Base-by-base conservation (phyloP, 768 basidiomycete species). In the Agaricus subrufescens region DNA sequence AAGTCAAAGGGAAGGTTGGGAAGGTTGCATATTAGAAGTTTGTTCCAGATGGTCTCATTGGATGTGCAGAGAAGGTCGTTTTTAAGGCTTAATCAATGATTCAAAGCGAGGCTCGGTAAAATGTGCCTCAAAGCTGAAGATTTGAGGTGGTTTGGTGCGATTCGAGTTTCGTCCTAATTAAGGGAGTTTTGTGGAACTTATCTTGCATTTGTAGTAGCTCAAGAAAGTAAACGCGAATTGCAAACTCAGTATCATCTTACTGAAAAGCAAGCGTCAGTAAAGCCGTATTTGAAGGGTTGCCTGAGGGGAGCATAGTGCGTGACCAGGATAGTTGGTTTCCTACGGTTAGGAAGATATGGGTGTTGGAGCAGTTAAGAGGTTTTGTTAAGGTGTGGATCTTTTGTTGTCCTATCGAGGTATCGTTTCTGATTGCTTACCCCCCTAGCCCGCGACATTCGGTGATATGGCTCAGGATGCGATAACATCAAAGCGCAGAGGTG, bases 71-170 rank as follows among this genome's bases (percentile, higher is more conserved):
- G 96, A 11, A 73, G 94, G 53, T 69, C 98, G 46, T 98, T 63
- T 98, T 98, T 80, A 90, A 97, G 67, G 95, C 95, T 6, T 95
- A 98, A 70, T 82, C 91, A 1, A 80, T 97, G 45, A 84, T 99
- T 31, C 90, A 94, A 65, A 81, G 83, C 31, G 96, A 98, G 50
- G 92, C 98, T 38, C 76, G 87, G 60, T 86, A 91, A 63, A 98
- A 89, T 68, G 77, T 78, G 1, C 86, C 93, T 0, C n/a, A 88
- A 83, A 59, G 70, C 77, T 2, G 88, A 85, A 60, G 95, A 98
- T 67, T 71, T 98, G 46, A 84, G 85, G 12, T 98, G 94, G 72
- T 94, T 94, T 23, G 80, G 89, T 89, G 54, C 60, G 85, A 75
- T 38, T 44, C 31, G 43, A 48, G 19, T 29, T 43, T 3, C 1